Base-by-base conservation (phyloP, 2,329 filamentous ascomycete species). In the Capronia coronata region DNA sequence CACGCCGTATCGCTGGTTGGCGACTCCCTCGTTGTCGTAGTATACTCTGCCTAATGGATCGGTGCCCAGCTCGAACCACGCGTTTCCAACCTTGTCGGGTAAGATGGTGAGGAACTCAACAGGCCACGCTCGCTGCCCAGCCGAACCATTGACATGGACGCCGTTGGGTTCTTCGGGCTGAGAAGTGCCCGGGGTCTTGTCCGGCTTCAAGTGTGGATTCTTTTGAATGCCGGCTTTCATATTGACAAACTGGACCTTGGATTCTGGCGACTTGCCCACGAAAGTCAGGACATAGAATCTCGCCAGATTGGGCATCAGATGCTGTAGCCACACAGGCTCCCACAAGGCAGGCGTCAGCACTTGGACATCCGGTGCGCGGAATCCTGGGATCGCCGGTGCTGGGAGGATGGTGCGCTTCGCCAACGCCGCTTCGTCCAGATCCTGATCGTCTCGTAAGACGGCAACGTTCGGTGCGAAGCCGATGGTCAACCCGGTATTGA, bases 181-280 rank as follows among this genome's bases (percentile, higher is more conserved):
- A 11, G 41, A 27, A 10, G 25, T 27, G 6, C 25, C 25, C 25
- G 25, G 22, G 19, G 25, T 48, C 23, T 32, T 35, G 2, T 41
- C 43, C 13, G 22, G 40, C 25, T 40, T 47, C 62, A 84, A 80
- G 49, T 95, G 80, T 0, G 86, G 82, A 34, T 88, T 87, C 63
- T 87, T 82, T 61, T 87, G 80, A 64, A 95, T 80, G 68, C 88
- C 88, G 54, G 93, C 86, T 52, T 77, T 75, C 73, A 84, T 89
- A 66, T 93, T 85, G 47, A 80, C 76, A 32, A 74, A 72, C 46
- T 82, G 79, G 50, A 50, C 39, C 38, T 54, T 54, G 2, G 48
- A 19, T 22, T 32, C 13, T 13, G 29, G 9, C 21, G 52, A 52
- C 18, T 56, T 51, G 25, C 59, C 62, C 11, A 54, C 48, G 41